phyloP scores from a whole-genome alignment of 2,329 filamentous ascomycete genomes.

The Diaporthe sp. region DNA sequence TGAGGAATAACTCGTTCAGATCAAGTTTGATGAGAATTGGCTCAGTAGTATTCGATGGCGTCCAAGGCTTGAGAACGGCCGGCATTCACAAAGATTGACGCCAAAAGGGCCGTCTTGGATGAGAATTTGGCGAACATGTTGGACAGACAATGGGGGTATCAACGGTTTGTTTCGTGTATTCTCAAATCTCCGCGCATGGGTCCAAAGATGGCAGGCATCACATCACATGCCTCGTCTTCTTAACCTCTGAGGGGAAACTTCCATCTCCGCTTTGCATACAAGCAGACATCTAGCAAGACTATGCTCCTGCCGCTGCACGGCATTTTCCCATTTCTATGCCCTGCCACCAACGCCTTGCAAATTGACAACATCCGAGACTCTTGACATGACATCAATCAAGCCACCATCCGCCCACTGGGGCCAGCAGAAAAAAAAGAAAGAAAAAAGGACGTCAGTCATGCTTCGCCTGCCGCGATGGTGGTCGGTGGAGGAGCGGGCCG shows the following conservation, averaged over 20 bases:
- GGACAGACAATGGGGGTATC: constrained; percentile 12
- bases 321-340: not conserved
- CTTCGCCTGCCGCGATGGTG: constrained; percentile 36
- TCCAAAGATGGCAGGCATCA: not conserved
- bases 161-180: constrained; percentile 23
- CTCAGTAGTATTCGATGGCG: not conserved
- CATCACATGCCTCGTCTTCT: not conserved
- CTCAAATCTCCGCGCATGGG: not conserved
- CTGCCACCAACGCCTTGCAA: constrained; percentile 18
- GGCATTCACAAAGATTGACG: not conserved
- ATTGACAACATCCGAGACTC: not conserved
- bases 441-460: constrained; percentile 32
- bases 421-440: not conserved
- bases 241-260: not conserved
- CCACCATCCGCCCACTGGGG: no score
- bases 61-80: not conserved
- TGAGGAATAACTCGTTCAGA: not conserved
- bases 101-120: not conserved
- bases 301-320: not conserved
- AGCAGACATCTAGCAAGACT: constrained; percentile 10
- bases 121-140: not conserved
- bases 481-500: constrained; percentile 22
- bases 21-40: no score
- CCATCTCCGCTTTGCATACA: constrained; percentile 28
- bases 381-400: not conserved